These are phyloP conservation scores for Niveomyces coronatus DNA, from an alignment of 2,329 filamentous ascomycete genomes.

Conservation along the genomic window DNA sequence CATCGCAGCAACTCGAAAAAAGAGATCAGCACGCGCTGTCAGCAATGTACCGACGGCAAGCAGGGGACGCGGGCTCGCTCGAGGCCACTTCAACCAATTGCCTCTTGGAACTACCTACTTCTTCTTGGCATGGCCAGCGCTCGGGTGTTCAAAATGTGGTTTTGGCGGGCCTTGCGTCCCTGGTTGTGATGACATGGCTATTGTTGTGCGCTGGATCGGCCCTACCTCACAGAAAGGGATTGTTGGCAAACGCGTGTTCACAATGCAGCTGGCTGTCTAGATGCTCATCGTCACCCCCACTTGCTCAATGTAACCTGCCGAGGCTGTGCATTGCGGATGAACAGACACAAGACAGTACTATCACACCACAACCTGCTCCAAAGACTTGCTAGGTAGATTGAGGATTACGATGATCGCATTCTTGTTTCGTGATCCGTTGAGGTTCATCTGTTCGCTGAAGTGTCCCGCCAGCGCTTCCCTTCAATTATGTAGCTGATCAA, in stretches of 20 bases:
- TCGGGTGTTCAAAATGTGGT: slow-evolving; percentile 36
- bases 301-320: too few species aligned
- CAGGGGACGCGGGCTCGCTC: too few species aligned
- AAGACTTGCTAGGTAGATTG: too few species aligned
- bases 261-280: too few species aligned
- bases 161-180: slow-evolving; percentile 13
- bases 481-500: too few species aligned
- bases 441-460: too few species aligned
- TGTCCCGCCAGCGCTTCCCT: too few species aligned
- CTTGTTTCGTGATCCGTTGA: too few species aligned
- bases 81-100: background rate
- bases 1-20: background rate
- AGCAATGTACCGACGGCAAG: background rate
- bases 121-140: slow-evolving; percentile 40
- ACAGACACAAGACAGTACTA: background rate
- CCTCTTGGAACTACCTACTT: slow-evolving; percentile 25
- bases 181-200: slow-evolving; percentile 29
- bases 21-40: slow-evolving; percentile 3
- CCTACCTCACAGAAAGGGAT: slow-evolving; percentile 11
- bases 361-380: too few species aligned
- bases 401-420: too few species aligned
- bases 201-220: slow-evolving; percentile 12
- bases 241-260: slow-evolving; percentile 1
- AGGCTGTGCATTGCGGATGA: too few species aligned
- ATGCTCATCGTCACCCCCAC: too few species aligned